Base-by-base conservation (phyloP, 352 stramenopile species). In the Phytophthora quininea region DNA sequence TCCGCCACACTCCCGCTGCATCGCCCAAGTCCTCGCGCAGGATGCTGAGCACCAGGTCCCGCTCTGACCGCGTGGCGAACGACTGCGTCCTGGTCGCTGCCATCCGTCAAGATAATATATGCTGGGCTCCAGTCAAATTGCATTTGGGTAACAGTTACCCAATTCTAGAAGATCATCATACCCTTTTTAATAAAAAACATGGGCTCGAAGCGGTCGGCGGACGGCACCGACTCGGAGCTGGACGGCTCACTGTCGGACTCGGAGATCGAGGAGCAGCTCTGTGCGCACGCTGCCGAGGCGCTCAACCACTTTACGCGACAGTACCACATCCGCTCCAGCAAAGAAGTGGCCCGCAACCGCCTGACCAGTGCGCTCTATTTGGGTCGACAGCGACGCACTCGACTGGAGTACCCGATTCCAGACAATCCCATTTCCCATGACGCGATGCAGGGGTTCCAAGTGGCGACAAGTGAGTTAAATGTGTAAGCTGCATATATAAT, bases 21-120 rank as follows among this genome's bases (percentile, higher is more conserved):
- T 90, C 76, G 15, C 88, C 88, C 55, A 96, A 92, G 66, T 96
- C 87, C 58, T 94, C 87, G 37, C 82, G 85, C 58, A 96, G 67
- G 49, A 96, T 61, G 58, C 84, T 93, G 2, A 86, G 66, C 61
- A 90, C 83, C 46, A 94, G 74, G 46, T 77, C 76, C 54, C 86
- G 87, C 81, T 95, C 83, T 14, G 88, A 91, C 30, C 77, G 83
- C 67, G 82, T 81, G 29, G 87, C 76, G 51, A 95, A 92, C 62
- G 67, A 59, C 47, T 43, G 6, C 57, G 54, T 61, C 33, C 54
- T 65, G 45, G 19, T 77, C 65, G 30, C 40, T 30, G 3, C 43
- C 43, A 49, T 49, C 29, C 43, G 43, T 49, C 19, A 24, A 24
- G 19, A 24, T 24, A 24, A 24, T 24, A 24, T 24, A 24, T 24